Conservation (phyloP, 768 basidiomycete species). For the Lanmaoa rubissima region DNA sequence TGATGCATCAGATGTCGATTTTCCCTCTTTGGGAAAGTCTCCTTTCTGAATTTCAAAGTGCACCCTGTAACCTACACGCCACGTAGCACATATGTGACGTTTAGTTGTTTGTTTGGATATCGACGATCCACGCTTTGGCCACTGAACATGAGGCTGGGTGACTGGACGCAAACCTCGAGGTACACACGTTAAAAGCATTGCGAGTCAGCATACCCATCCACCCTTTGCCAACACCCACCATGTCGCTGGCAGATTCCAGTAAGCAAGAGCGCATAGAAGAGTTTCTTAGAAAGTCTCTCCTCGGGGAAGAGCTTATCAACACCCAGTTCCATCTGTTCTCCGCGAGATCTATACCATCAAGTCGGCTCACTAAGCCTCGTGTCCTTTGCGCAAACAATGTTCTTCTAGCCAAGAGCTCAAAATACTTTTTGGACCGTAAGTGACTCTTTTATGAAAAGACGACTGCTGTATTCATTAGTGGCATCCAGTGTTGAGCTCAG, state of each 20-base stretch:
- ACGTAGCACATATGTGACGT: no score
- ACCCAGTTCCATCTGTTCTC: slow-evolving; percentile 33
- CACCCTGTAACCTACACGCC: no score
- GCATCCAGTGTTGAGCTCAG: slow-evolving; percentile 12
- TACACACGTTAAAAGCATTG: neutral
- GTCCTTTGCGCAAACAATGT: slow-evolving; percentile 30
- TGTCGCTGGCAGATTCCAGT: slow-evolving; percentile 4
- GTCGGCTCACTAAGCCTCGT: slow-evolving; percentile 17
- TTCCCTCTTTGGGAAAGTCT: no score
- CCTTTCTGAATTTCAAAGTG: no score
- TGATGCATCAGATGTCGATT: no score
- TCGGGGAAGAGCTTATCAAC: slow-evolving; percentile 30
- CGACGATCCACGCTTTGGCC: no score
- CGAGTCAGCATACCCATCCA: neutral
- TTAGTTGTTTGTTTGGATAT: neutral
- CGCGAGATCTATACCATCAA: neutral
- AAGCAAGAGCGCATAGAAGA: slow-evolving; percentile 17
- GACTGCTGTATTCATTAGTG: neutral
- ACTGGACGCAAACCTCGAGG: neutral
- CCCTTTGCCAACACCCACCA: neutral
- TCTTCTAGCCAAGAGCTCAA: slow-evolving; percentile 24
- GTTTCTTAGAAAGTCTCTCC: slow-evolving; percentile 24
- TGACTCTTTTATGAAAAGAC: neutral
- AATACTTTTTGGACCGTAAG: slow-evolving; percentile 29
- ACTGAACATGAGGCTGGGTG: neutral